Evolutionary conservation across 1,284 basidiomycete genomes (phyloP).

Genomic region (Austroboletus niveus): DNA sequence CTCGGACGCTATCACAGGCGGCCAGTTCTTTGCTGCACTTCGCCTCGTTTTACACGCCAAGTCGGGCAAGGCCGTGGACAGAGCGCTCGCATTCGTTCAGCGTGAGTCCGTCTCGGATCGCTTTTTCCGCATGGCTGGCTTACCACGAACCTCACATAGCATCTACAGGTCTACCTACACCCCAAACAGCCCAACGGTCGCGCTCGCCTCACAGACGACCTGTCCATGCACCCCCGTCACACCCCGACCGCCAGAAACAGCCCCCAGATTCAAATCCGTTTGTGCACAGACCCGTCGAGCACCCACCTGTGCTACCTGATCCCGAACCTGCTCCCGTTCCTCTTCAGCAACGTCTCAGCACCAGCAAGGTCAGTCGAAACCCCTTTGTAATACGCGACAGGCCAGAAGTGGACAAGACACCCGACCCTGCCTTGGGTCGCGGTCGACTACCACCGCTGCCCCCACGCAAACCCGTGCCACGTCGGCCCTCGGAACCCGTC

Average conservation of each 20-base stretch:
- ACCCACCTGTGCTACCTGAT: slow-evolving; percentile 1
- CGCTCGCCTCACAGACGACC: slow-evolving; percentile 21
- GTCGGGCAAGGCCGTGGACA: slow-evolving; percentile 56
- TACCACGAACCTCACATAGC: slow-evolving; percentile 17
- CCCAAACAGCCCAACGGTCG: slow-evolving; percentile 5
- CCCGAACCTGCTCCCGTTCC: slow-evolving; percentile 23
- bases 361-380: slow-evolving; percentile 25
- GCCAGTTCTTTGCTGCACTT: slow-evolving; percentile 74
- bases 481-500: slow-evolving; percentile 22
- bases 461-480: slow-evolving; percentile 32
- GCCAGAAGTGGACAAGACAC: slow-evolving; percentile 10
- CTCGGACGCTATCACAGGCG: slow-evolving; percentile 54
- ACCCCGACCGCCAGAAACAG: slow-evolving; percentile 24
- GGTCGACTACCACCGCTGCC: slow-evolving; percentile 33
- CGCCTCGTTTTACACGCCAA: slow-evolving; percentile 64
- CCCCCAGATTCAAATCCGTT: slow-evolving; percentile 30
- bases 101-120: slow-evolving; percentile 39
- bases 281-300: slow-evolving; percentile 22
- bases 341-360: slow-evolving; percentile 22
- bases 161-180: slow-evolving; percentile 12
- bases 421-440: slow-evolving; percentile 4
- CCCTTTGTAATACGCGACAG: slow-evolving; percentile 32
- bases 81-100: slow-evolving; percentile 67
- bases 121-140: slow-evolving; percentile 2
- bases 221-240: slow-evolving; percentile 20